These are phyloP conservation scores for Pisolithus marmoratus DNA, from an alignment of 768 basidiomycete genomes.

Conservation along the genomic window DNA sequence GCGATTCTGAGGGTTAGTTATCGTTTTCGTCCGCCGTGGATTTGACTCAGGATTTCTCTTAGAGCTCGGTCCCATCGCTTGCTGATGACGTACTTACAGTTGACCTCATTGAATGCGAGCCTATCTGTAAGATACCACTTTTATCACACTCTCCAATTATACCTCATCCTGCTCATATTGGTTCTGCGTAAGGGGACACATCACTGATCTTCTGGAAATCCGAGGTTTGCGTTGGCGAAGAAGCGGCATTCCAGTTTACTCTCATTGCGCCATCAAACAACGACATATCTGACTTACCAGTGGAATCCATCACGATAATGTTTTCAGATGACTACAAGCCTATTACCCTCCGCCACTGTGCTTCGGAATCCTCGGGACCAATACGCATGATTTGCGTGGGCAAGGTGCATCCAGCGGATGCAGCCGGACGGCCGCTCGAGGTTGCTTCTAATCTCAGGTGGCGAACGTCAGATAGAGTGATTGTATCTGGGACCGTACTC, in stretches of 20 bases:
- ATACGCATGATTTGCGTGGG: slow-evolving; percentile 35
- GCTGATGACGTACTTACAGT: slow-evolving; percentile 53
- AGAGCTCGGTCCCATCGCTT: slow-evolving; percentile 69
- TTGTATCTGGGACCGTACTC: slow-evolving; percentile 57
- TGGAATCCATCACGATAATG: slow-evolving; percentile 53
- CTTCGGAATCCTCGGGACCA: slow-evolving; percentile 7
- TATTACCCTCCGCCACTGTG: slow-evolving; percentile 44
- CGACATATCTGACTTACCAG: slow-evolving; percentile 51
- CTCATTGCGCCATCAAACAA: slow-evolving; percentile 48
- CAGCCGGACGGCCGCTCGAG: slow-evolving; percentile 11
- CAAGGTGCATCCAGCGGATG: slow-evolving; percentile 38
- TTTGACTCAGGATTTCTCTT: slow-evolving; percentile 1
- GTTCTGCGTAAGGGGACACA: slow-evolving; percentile 48
- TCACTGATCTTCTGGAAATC: slow-evolving; percentile 67
- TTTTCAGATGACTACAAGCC: slow-evolving; percentile 50
- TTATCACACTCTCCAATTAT: neutral
- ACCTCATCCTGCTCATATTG: slow-evolving; percentile 4
- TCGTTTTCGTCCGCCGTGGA: neutral
- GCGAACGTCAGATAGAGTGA: slow-evolving; percentile 44
- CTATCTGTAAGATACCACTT: slow-evolving; percentile 48
- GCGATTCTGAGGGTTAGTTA: slow-evolving; percentile 59
- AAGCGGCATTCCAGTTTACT: slow-evolving; percentile 69
- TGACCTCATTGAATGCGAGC: slow-evolving; percentile 56
- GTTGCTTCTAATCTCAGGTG: slow-evolving; percentile 49
- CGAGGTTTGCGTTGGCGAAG: slow-evolving; percentile 53